These are phyloP conservation scores for Pseudohyphozyma bogoriensis DNA, from an alignment of 768 basidiomycete species.

Conservation along the genomic window DNA sequence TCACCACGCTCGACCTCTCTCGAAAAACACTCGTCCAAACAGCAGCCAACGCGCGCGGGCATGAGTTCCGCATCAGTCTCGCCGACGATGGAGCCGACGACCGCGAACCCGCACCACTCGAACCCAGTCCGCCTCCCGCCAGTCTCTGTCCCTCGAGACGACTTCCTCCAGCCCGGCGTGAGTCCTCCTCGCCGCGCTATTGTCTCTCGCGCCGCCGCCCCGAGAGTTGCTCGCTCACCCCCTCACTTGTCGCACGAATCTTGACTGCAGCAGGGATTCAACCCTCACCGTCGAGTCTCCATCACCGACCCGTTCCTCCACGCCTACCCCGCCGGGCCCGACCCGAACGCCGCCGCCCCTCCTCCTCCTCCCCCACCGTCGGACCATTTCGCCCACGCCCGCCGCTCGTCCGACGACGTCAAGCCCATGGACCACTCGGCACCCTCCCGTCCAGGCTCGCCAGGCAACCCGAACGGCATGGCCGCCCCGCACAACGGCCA, in stretches of 20 bases:
- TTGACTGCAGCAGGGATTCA: not conserved
- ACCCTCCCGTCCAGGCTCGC: too few species aligned
- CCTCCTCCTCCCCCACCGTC: too few species aligned
- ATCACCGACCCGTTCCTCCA: constrained; percentile 27
- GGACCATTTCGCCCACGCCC: too few species aligned
- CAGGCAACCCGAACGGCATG: too few species aligned
- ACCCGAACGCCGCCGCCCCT: not conserved
- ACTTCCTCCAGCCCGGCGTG: not conserved
- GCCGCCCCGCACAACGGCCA: not conserved
- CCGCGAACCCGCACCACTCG: too few species aligned
- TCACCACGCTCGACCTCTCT: not conserved
- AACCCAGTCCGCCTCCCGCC: not conserved
- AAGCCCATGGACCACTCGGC: too few species aligned
- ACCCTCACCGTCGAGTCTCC: constrained; percentile 6
- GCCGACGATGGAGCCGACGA: too few species aligned
- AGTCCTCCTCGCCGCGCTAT: not conserved
- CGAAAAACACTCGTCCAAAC: too few species aligned
- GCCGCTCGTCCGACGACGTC: too few species aligned
- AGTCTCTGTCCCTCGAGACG: not conserved
- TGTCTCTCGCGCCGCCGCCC: not conserved
- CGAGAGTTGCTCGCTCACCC: not conserved
- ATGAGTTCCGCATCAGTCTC: not conserved
- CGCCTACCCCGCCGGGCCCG: constrained; percentile 14
- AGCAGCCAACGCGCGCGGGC: too few species aligned
- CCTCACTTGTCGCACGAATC: too few species aligned